phyloP scores from a whole-genome alignment of 2,329 filamentous ascomycete species.

The Ophiostoma novo-ulmi region DNA sequence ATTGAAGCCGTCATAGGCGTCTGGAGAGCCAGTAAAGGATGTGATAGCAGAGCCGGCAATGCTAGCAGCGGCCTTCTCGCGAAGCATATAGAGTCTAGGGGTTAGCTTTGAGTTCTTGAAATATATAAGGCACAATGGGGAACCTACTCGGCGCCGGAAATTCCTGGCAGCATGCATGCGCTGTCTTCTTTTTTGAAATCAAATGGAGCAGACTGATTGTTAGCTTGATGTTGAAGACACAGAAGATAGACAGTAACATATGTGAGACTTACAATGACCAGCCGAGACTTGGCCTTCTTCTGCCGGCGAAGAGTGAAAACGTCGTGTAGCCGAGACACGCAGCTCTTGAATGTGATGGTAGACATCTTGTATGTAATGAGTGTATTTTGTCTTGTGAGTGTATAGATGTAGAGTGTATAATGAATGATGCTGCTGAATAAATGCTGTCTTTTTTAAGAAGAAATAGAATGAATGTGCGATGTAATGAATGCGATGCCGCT shows the following conservation, averaged over 20 bases:
- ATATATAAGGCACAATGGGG: background rate
- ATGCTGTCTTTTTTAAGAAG: constrained; percentile 23
- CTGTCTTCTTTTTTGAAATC: constrained; percentile 53
- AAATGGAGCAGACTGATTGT: constrained; percentile 53
- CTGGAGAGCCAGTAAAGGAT: background rate
- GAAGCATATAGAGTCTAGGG: constrained; percentile 22
- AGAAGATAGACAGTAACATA: background rate
- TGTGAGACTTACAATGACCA: constrained; percentile 42
- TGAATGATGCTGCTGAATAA: background rate
- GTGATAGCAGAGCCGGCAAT: constrained; percentile 25
- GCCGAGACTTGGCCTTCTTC: constrained; percentile 38
- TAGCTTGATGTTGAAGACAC: background rate
- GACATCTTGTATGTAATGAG: constrained; percentile 19
- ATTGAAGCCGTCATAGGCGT: constrained; percentile 20
- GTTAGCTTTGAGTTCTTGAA: background rate
- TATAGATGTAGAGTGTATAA: background rate
- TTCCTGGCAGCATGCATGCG: constrained; percentile 43
- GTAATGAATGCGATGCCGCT: constrained; percentile 11
- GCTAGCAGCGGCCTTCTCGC: constrained; percentile 28
- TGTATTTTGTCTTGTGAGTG: background rate
- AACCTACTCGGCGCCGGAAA: constrained; percentile 38
- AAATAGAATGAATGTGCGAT: background rate
- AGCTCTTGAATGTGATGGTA: constrained; percentile 40
- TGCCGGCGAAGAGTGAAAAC: constrained; percentile 40
- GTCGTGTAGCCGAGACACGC: constrained; percentile 44